Percentiles rank a stretch among this genome's conserved stretches.
Conservation (phyloP, 345 rosid species). For the Eucalyptus microcorys region DNA sequence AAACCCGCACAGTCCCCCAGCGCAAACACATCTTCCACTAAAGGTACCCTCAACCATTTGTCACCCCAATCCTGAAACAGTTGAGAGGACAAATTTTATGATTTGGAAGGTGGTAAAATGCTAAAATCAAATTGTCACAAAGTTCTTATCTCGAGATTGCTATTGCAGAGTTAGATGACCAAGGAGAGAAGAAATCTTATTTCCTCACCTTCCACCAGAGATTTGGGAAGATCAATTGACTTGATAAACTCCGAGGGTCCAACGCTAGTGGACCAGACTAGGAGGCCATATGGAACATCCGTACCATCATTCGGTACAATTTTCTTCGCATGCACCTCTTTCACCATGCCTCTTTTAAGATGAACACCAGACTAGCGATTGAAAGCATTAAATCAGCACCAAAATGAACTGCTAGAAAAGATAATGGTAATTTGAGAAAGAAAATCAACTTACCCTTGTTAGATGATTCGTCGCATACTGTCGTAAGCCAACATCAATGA, state of each 20-base stretch:
- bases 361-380: conserved; percentile 30
- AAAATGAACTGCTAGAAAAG: neutral
- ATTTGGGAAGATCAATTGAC: conserved; percentile 38
- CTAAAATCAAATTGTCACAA: neutral
- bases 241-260: conserved; percentile 66
- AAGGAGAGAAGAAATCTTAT: neutral
- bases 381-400: neutral
- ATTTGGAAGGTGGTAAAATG: neutral
- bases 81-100: neutral
- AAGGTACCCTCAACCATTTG: conserved; percentile 44
- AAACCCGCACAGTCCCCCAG: conserved; percentile 64
- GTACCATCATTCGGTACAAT: conserved; percentile 47
- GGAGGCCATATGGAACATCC: conserved; percentile 66
- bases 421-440: neutral
- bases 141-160: neutral
- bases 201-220: conserved; percentile 54
- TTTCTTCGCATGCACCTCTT: conserved; percentile 41
- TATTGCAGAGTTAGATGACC: neutral
- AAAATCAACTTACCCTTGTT: conserved; percentile 24
- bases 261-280: conserved; percentile 95
- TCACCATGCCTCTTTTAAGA: conserved; percentile 41
- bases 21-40: conserved; percentile 55
- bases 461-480: conserved; percentile 58
- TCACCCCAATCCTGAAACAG: conserved; percentile 44
- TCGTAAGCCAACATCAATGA: conserved; percentile 65